Evolutionary conservation across 768 basidiomycete genomes (phyloP).

Genomic region (Calocybe gangraenosa): DNA sequence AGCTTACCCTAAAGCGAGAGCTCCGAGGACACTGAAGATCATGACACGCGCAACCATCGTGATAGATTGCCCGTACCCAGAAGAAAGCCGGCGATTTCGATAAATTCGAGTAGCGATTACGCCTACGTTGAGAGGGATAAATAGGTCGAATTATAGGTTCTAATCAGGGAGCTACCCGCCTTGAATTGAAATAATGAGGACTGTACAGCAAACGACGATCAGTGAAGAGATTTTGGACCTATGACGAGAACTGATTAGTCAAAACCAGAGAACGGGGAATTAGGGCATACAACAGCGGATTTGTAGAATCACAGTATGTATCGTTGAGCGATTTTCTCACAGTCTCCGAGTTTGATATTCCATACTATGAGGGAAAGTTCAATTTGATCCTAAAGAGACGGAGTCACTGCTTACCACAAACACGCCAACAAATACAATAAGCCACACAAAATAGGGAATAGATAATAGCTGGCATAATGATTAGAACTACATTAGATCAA

Average conservation of each 20-base stretch:
- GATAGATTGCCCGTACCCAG: slow-evolving; percentile 13
- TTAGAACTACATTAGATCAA: neutral
- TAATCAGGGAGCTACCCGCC: slow-evolving; percentile 8
- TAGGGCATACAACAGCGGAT: slow-evolving; percentile 16
- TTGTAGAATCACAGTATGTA: slow-evolving; percentile 25
- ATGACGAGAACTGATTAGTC: neutral
- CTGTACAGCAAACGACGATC: slow-evolving; percentile 18
- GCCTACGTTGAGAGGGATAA: slow-evolving; percentile 7
- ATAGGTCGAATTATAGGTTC: neutral
- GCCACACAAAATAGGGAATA: slow-evolving; percentile 24
- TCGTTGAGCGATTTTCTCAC: slow-evolving; percentile 23
- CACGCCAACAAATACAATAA: slow-evolving; percentile 19
- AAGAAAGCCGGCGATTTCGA: slow-evolving; percentile 15
- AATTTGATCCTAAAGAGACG: neutral
- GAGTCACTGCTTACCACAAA: slow-evolving; percentile 15
- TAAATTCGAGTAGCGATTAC: slow-evolving; percentile 22
- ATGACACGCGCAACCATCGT: slow-evolving; percentile 26
- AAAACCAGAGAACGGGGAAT: neutral
- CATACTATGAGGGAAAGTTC: slow-evolving; percentile 18
- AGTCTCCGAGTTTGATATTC: slow-evolving; percentile 16
- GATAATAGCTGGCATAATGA: slow-evolving; percentile 19
- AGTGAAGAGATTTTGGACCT: slow-evolving; percentile 25
- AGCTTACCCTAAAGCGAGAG: slow-evolving; percentile 23
- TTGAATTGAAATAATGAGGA: slow-evolving; percentile 20
- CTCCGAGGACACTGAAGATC: slow-evolving; percentile 25